Conservation (phyloP, 2,329 filamentous ascomycete species). For the Dendrostoma leiphaemia region DNA sequence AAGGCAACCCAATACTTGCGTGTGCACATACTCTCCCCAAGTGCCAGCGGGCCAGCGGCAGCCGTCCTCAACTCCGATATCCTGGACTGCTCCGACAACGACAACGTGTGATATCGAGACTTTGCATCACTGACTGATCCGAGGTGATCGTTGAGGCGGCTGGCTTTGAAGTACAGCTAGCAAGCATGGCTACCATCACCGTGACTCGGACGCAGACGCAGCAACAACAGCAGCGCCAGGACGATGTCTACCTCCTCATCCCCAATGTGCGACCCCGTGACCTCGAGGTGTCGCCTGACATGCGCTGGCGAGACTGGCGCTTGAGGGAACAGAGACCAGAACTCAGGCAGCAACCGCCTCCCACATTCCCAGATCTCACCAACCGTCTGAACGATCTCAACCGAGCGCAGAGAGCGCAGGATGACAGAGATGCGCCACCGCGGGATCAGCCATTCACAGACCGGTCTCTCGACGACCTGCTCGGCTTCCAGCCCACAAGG, state of each 20-base stretch:
- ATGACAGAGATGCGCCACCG: not conserved
- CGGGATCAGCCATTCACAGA: not conserved
- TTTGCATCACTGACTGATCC: not conserved
- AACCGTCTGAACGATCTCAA: not conserved
- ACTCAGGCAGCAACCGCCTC: not conserved
- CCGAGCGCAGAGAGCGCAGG: not conserved
- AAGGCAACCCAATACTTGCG: constrained; percentile 4
- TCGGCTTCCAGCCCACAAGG: not conserved
- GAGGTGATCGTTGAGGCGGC: not conserved
- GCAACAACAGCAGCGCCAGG: not conserved
- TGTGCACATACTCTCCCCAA: not conserved
- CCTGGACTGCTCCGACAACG: too few relatives aligned
- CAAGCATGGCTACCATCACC: not conserved
- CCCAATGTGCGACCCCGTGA: constrained; percentile 9
- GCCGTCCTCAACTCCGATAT: not conserved
- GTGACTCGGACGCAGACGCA: not conserved
- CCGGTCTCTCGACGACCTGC: constrained; percentile 6
- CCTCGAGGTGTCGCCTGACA: constrained; percentile 6
- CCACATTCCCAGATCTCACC: constrained; percentile 9
- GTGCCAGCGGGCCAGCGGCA: too few relatives aligned
- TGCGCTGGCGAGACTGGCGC: constrained; percentile 12
- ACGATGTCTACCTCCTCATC: not conserved
- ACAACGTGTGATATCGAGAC: too few relatives aligned
- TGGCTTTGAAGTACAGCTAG: not conserved
- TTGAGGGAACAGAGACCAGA: constrained; percentile 13